A percentile compares a stretch with the other conserved stretches of the same genome.
These are phyloP conservation scores for Hericium rajendrae DNA, from an alignment of 768 basidiomycete species.

Conservation along the genomic window DNA sequence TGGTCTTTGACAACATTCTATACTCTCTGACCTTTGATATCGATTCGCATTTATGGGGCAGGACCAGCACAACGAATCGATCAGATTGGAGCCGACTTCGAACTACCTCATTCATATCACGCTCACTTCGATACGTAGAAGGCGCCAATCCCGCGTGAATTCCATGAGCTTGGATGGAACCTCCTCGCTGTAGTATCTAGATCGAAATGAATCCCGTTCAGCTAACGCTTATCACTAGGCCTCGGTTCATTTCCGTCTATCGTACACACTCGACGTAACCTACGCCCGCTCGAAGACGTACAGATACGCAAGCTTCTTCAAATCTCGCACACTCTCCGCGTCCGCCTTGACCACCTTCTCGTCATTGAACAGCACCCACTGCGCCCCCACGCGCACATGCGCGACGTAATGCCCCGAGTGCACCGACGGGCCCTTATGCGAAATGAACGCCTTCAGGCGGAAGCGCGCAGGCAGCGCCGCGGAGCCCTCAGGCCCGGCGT, in stretches of 20 bases:
- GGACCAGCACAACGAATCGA: too few species aligned
- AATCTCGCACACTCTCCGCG: constrained; percentile 62
- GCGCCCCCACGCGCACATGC: constrained; percentile 49
- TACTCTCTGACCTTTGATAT: too few species aligned
- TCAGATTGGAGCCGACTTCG: too few species aligned
- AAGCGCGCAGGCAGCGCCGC: constrained; percentile 63
- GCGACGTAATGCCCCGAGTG: constrained; percentile 94
- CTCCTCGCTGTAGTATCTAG: too few species aligned
- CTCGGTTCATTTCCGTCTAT: background rate
- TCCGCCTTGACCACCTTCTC: constrained; percentile 93
- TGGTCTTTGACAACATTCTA: too few species aligned
- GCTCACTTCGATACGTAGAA: too few species aligned
- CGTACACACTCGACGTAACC: background rate
- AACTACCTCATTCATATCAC: too few species aligned
- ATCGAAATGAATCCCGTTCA: too few species aligned
- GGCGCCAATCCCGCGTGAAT: too few species aligned
- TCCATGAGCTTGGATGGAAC: too few species aligned
- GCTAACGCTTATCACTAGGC: background rate
- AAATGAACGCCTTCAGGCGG: constrained; percentile 86
- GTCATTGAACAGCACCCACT: constrained; percentile 93
- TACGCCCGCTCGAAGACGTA: background rate
- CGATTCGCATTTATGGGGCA: too few species aligned
- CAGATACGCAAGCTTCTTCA: constrained; percentile 77
- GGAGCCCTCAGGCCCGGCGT: constrained; percentile 36
- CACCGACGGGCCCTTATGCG: constrained; percentile 92